Base-by-base conservation (phyloP, 176 grass and related monocot genomes). In the Calamus simplicifolius region DNA sequence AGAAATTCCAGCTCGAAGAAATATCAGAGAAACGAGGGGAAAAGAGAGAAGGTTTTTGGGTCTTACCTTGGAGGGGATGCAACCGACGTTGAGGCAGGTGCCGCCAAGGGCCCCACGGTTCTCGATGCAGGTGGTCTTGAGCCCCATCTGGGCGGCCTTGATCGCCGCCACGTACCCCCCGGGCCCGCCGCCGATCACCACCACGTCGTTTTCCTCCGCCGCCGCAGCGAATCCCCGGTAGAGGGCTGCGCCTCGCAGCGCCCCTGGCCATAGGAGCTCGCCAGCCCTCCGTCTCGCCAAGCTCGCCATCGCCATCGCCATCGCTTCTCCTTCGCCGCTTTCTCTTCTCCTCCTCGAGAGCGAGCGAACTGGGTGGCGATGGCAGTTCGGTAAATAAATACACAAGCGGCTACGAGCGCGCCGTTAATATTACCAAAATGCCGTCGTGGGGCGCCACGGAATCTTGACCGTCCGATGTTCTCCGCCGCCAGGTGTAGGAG, bases 81-180 rank as follows among this genome's bases (percentile, higher is more conserved):
- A 95, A 23, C 90, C 85, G 31, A 89, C 85, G 71, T 95, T 95
- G 69, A 95, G 90, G 74, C 82, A 95, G 54, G 90, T 95, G 3
- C 90, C 90, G 13, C 90, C 90, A 30, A 95, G 81, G 15, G 82
- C 14, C 3, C 85, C 90, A 55, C 85, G 67, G 77, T 95, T 95
- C 76, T 95, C 90, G 82, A 95, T 86, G 79, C 85, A 95, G 38
- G 90, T 95, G 53, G 90, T 95, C 58, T 86, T 89, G 26, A 95
- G 79, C 27, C 90, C 90, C 66, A 95, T 49, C 76, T 89, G 90
- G 57, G 85, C 76, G 18, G 85, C 85, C 79, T 89, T 95, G 79
- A 95, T 89, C 49, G 90, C 90, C 17, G 85, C 85, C 29, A 95
- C 90, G 70, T 95, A 95, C 15, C 90, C 90, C 2, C 85, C 85